Conservation (phyloP, 768 basidiomycete species). For the Agaricus subrufescens region DNA sequence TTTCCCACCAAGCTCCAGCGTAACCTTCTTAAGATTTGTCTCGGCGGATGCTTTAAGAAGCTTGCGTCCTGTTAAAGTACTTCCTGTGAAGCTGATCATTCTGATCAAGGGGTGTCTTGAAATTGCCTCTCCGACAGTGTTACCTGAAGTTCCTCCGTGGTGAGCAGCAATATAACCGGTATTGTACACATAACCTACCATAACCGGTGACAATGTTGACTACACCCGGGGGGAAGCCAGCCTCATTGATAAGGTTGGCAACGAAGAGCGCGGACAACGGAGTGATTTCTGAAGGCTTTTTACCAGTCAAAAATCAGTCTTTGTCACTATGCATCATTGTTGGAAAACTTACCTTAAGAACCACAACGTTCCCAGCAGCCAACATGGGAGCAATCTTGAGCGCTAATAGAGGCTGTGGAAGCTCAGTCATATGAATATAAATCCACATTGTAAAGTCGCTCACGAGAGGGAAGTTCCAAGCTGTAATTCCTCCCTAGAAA, state of each 20-base stretch:
- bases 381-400: conserved; percentile 77
- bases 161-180: neutral
- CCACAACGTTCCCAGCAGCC: conserved; percentile 67
- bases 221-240: conserved; percentile 74
- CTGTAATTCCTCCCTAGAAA: conserved; percentile 46
- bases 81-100: conserved; percentile 79
- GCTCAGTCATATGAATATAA: neutral
- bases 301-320: neutral
- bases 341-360: conserved; percentile 46
- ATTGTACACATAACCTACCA: conserved; percentile 24
- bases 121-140: conserved; percentile 64
- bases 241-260: conserved; percentile 51
- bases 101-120: conserved; percentile 57
- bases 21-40: conserved; percentile 72
- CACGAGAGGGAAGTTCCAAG: conserved; percentile 50
- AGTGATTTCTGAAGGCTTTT: conserved; percentile 64
- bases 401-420: conserved; percentile 38
- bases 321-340: neutral
- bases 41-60: conserved; percentile 68
- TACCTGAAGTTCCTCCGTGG: conserved; percentile 15
- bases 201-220: conserved; percentile 70
- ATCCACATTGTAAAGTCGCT: neutral
- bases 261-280: conserved; percentile 59
- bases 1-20: conserved; percentile 73
- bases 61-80: conserved; percentile 64